Conservation (phyloP, 768 basidiomycete genomes). For the Erythrobasidium yunnanense region DNA sequence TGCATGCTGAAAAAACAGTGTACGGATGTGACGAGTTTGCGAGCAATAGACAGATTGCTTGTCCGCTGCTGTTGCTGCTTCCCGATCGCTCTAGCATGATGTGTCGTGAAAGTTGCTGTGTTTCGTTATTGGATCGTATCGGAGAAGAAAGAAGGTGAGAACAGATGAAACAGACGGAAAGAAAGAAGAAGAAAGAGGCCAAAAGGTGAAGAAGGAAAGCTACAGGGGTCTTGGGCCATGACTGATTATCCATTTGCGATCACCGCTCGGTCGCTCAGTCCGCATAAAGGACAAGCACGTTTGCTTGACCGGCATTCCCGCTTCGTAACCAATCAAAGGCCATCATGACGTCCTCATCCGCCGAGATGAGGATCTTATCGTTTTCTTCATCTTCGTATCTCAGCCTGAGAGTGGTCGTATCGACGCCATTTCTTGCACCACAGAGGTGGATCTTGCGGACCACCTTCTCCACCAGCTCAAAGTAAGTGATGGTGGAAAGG, state of each 20-base stretch:
- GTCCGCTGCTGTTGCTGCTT: too few relatives aligned
- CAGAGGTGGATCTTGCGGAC: slow-evolving; percentile 86
- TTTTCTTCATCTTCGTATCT: slow-evolving; percentile 86
- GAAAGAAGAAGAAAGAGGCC: not conserved
- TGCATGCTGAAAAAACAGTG: too few relatives aligned
- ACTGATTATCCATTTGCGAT: not conserved
- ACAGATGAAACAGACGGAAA: too few relatives aligned
- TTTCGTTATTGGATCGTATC: too few relatives aligned
- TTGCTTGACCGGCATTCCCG: not conserved
- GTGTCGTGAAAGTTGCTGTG: too few relatives aligned
- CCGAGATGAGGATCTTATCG: slow-evolving; percentile 73
- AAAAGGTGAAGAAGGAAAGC: not conserved
- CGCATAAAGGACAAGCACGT: slow-evolving; percentile 9
- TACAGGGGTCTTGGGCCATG: too few relatives aligned
- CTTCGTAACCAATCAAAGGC: slow-evolving; percentile 55
- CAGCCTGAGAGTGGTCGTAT: slow-evolving; percentile 40
- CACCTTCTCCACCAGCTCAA: slow-evolving; percentile 76
- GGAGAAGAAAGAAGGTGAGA: not conserved
- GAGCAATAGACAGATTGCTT: too few relatives aligned
- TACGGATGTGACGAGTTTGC: too few relatives aligned
- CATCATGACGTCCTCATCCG: slow-evolving; percentile 87
- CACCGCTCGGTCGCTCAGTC: not conserved
- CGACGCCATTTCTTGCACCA: slow-evolving; percentile 62
- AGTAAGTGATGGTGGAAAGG: slow-evolving; percentile 63
- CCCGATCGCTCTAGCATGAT: too few relatives aligned